Evolutionary conservation across 305 asterid species (phyloP).

Genomic region (Euphrasia arctica): DNA sequence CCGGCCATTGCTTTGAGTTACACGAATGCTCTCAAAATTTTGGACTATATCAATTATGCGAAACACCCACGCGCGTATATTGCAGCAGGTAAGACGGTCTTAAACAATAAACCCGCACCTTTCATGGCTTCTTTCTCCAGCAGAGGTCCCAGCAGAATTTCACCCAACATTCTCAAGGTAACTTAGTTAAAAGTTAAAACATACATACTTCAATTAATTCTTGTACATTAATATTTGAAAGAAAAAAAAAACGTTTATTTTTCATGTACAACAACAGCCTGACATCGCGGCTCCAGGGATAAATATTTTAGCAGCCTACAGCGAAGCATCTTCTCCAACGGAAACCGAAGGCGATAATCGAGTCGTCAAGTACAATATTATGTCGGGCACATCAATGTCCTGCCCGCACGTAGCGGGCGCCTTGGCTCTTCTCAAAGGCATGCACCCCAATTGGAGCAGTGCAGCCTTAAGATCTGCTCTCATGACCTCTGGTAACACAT

Average conservation of each 20-base stretch:
- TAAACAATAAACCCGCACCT: conserved; percentile 65
- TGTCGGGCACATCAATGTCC: conserved; percentile 90
- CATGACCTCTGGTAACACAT: conserved; percentile 62
- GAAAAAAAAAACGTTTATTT: neutral
- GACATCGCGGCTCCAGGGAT: conserved; percentile 89
- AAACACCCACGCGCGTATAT: conserved; percentile 48
- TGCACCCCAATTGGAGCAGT: conserved; percentile 86
- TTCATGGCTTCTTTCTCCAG: conserved; percentile 46
- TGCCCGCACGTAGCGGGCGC: conserved; percentile 82
- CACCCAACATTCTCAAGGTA: conserved; percentile 79
- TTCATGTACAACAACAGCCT: conserved; percentile 41
- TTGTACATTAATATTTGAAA: no score
- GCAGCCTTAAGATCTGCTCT: conserved; percentile 94
- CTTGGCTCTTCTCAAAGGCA: conserved; percentile 73
- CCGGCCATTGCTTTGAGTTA: conserved; percentile 74
- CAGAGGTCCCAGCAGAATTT: conserved; percentile 33
- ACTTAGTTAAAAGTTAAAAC: neutral
- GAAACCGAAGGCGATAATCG: conserved; percentile 47
- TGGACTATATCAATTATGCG: conserved; percentile 46
- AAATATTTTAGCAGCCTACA: conserved; percentile 88
- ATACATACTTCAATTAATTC: no score
- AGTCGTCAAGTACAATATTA: conserved; percentile 57
- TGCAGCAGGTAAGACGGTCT: conserved; percentile 42
- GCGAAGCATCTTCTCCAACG: conserved; percentile 60
- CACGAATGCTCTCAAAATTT: conserved; percentile 37